These are phyloP conservation scores for Phytophthora sansomeana DNA, from an alignment of 352 stramenopile species.

Conservation along the genomic window DNA sequence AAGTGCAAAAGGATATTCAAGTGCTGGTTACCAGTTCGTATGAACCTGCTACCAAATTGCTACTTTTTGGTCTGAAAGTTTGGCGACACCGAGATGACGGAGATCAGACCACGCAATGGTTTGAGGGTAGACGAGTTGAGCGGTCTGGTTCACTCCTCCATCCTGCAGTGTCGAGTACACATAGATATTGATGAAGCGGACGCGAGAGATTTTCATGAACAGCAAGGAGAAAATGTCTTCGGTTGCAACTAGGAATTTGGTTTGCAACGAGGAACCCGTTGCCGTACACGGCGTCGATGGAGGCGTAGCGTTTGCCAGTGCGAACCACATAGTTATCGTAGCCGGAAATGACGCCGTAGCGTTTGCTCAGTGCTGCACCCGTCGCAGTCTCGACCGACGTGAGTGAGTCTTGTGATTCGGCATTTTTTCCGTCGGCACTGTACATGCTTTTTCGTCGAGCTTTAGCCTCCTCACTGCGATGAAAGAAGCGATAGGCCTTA, in stretches of 20 bases:
- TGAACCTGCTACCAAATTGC: no score
- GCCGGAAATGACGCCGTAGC: slow-evolving; percentile 42
- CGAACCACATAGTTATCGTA: slow-evolving; percentile 47
- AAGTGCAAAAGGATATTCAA: not conserved
- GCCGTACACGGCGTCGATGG: slow-evolving; percentile 44
- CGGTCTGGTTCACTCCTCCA: slow-evolving; percentile 44
- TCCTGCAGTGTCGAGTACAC: slow-evolving; percentile 36
- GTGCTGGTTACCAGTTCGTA: not conserved
- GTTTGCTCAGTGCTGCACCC: slow-evolving; percentile 26
- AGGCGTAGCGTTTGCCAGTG: slow-evolving; percentile 42
- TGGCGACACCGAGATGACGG: slow-evolving; percentile 28
- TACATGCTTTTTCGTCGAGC: slow-evolving; percentile 1
- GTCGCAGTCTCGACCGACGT: slow-evolving; percentile 33
- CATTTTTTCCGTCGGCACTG: not conserved
- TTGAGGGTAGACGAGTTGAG: slow-evolving; percentile 34
- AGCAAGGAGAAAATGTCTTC: slow-evolving; percentile 39
- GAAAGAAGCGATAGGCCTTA: slow-evolving; percentile 29
- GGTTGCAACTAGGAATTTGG: slow-evolving; percentile 44
- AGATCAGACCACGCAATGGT: slow-evolving; percentile 35
- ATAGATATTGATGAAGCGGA: slow-evolving; percentile 38
- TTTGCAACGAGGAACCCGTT: slow-evolving; percentile 48
- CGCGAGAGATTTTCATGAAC: slow-evolving; percentile 42
- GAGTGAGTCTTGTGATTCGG: slow-evolving; percentile 5
- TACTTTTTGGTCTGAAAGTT: slow-evolving; percentile 21
- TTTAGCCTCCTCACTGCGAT: not conserved